phyloP scores from a whole-genome alignment of 495 filamentous ascomycete species.

The Parmelia sp. region DNA sequence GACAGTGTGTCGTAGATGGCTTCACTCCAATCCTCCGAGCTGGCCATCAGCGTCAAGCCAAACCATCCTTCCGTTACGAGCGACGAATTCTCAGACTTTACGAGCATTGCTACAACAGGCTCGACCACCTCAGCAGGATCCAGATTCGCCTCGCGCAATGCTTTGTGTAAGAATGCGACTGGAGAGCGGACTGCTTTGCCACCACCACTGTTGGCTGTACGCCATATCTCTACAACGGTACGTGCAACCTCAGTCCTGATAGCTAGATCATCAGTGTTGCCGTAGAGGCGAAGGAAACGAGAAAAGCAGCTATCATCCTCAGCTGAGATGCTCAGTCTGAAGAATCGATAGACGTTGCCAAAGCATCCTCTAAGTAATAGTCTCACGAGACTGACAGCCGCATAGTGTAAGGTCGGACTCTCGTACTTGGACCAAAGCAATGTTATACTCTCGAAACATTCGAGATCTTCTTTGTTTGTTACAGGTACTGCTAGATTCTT shows the following conservation, averaged over 20 bases:
- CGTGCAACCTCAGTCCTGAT: slow-evolving; percentile 71
- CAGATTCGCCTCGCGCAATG: slow-evolving; percentile 16
- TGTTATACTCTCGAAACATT: slow-evolving; percentile 53
- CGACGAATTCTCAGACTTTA: slow-evolving; percentile 57
- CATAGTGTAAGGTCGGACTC: slow-evolving; percentile 29
- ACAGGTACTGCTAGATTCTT: slow-evolving; percentile 71
- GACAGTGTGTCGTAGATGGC: slow-evolving; percentile 46
- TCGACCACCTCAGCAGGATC: slow-evolving; percentile 44
- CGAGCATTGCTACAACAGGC: slow-evolving; percentile 51
- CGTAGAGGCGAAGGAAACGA: slow-evolving; percentile 52
- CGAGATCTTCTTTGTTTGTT: slow-evolving; percentile 55
- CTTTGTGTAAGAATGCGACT: background rate
- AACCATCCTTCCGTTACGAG: slow-evolving; percentile 68
- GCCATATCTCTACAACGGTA: slow-evolving; percentile 56
- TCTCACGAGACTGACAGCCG: slow-evolving; percentile 46
- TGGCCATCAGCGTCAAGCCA: slow-evolving; percentile 64
- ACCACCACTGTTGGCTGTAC: slow-evolving; percentile 46
- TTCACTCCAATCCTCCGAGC: slow-evolving; percentile 41
- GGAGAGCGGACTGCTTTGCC: background rate
- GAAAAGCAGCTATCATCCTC: slow-evolving; percentile 34
- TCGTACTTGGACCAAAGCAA: slow-evolving; percentile 55
- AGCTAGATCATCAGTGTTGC: slow-evolving; percentile 52
- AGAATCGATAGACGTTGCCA: slow-evolving; percentile 46
- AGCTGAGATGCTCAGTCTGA: slow-evolving; percentile 10
- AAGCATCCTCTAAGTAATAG: slow-evolving; percentile 55